Evolutionary conservation across 192 early-diverging fungal genomes (phyloP), one percentile per base, ranked within the genome.

Genomic region (Pilobolus umbonatus): DNA sequence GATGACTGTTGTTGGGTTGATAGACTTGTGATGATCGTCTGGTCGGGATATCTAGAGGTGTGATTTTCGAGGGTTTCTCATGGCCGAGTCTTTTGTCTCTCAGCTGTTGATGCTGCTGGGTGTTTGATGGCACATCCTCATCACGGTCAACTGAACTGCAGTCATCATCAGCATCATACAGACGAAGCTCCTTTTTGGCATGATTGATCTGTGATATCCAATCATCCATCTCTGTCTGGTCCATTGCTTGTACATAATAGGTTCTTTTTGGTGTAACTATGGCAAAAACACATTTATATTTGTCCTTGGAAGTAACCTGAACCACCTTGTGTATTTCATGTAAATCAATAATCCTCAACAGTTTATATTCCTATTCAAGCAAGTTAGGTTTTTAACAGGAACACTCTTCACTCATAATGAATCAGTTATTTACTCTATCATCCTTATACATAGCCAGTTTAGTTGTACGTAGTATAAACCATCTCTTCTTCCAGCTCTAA

Each of bases 401-500:
- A n/a, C n/a, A n/a, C 14, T 40, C 5, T 11, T 26, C 38, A 42
- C 10, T 39, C 28, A 55, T 24, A 31, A 28, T 43, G 24, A 10
- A 12, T 15, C 19, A 12, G 14, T 3, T 42, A 19, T 17, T 38
- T 73, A 85, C 85, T 75, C 88, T 88, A 22, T 84, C 84, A 61
- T 88, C 88, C 63, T 93, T 86, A 72, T 93, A 93, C 60, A 90
- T 87, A 1, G 87, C 84, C n/a, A 93, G 69, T 60, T 83, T 84
- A 1, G 85, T 85, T 19, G 89, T 76, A 40, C 88, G 64, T 46
- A 93, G 75, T 8, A 93, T 89, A 70, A 93, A 93, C 89, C 88
- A 93, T 45, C 88, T 76, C 51, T 80, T 85, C 69, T 90, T 91
- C 91, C 89, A 93, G 3, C 81, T 83, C 85, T 91, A 68, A 32